phyloP scores from a whole-genome alignment of 208 protist genomes.

The Zelonia costaricensis region DNA sequence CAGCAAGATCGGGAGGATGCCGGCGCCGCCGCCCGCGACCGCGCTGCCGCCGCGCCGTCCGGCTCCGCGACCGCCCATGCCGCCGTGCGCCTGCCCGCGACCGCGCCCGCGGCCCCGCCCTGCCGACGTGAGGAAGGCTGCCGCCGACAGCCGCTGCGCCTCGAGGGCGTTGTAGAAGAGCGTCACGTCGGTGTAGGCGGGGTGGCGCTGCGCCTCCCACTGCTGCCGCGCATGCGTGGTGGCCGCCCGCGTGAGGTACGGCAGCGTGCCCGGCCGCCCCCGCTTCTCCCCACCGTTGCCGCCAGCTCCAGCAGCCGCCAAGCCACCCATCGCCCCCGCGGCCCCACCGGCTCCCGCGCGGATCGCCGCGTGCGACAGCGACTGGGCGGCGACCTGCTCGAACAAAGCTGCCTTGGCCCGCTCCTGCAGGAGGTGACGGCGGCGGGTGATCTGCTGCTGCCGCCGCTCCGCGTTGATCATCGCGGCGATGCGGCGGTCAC shows the following conservation, averaged over 20 bases:
- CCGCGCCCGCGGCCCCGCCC: neutral
- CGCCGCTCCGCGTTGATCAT: conserved; percentile 16
- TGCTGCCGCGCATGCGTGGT: conserved; percentile 41
- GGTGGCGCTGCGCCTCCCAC: conserved; percentile 41
- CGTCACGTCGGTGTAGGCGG: conserved; percentile 16
- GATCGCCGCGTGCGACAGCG: neutral
- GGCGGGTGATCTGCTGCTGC: conserved; percentile 8
- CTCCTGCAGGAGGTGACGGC: conserved; percentile 25
- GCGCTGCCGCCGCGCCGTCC: neutral
- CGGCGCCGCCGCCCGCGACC: neutral
- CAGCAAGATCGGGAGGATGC: conserved; percentile 49
- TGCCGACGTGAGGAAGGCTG: neutral
- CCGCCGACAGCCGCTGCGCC: conserved; percentile 21
- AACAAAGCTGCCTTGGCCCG: conserved; percentile 24
- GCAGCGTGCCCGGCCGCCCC: neutral
- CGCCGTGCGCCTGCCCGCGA: too few species aligned
- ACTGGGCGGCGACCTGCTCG: conserved; percentile 26
- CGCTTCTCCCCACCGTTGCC: neutral
- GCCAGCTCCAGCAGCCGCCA: too few species aligned
- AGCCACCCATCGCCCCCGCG: too few species aligned
- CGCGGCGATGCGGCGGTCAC: conserved; percentile 8
- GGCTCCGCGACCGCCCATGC: neutral
- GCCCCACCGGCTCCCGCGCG: too few species aligned
- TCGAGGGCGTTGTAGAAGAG: conserved; percentile 31
- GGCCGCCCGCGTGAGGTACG: conserved; percentile 27